Conservation (phyloP, 495 filamentous ascomycete genomes). For the Talaromyces wortmannii region DNA sequence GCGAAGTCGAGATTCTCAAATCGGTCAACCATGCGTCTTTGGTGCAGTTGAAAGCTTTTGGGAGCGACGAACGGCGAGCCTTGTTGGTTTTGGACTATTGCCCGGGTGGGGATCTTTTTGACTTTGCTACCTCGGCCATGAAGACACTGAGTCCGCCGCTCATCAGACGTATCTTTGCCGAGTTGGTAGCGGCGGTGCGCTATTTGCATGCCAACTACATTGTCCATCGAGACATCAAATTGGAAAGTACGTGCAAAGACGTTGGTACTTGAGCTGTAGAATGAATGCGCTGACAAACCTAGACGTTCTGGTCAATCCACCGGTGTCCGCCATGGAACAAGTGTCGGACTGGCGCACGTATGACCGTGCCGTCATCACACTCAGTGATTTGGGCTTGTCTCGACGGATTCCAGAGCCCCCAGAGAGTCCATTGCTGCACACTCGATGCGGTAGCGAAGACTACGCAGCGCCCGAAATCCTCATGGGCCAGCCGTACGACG, state of each 20-base stretch:
- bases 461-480: constrained; percentile 96
- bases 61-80: constrained; percentile 69
- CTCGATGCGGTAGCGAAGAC: constrained; percentile 90
- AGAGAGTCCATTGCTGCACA: constrained; percentile 66
- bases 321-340: constrained; percentile 42
- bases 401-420: constrained; percentile 68
- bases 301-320: constrained; percentile 90
- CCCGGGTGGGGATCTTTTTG: constrained; percentile 90
- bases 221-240: constrained; percentile 94
- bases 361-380: constrained; percentile 73
- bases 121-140: constrained; percentile 65
- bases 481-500: constrained; percentile 92
- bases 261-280: too few species aligned
- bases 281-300: constrained; percentile 14
- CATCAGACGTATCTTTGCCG: constrained; percentile 81
- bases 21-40: constrained; percentile 80
- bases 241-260: too few species aligned
- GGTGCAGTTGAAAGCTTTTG: constrained; percentile 84
- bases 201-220: constrained; percentile 83
- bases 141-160: constrained; percentile 52
- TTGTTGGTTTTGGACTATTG: constrained; percentile 87
- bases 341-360: constrained; percentile 60
- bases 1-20: constrained; percentile 90
- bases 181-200: constrained; percentile 74
- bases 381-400: constrained; percentile 91